Base-by-base conservation (phyloP, 768 basidiomycete genomes). In the Tylopilus rubrobrunneus region DNA sequence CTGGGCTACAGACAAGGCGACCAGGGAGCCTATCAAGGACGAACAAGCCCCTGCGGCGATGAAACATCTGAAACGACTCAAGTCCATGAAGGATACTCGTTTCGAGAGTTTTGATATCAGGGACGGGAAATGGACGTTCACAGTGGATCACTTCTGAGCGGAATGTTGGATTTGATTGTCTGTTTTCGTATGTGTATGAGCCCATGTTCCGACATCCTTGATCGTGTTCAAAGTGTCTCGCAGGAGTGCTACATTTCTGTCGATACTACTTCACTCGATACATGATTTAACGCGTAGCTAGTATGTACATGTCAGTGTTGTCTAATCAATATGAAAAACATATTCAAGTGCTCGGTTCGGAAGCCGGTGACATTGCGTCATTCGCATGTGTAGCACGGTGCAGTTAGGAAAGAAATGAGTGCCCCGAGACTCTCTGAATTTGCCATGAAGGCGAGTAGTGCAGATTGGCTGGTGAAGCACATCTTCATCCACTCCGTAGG, bases 91-190 rank as follows among this genome's bases (percentile, higher is more conserved):
- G 67, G 86, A 88, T 51, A 98, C 95, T 39, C 80, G 80, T 45
- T 98, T 94, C 63, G 85, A 89, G 67, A 73, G 73, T 63, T 98
- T 89, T 69, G 87, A 93, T 53, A 78, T 84, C 50, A 76, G 76
- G 61, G 83, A 85, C 62, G 97, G 97, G 48, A 86, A 81, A 71
- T 98, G 96, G 96, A 87, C 84, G 47, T 98, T 99, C 73, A 84
- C 78, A 29, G 97, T 98, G 57, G 86, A 93, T 66, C 92, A 96
- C 74, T 99, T 98, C 76, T 92, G 71, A 79, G 53, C 28, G 28
- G n/a, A 41, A 17, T 40, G 23, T 15, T 50, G 27, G 45, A 28
- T 34, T 48, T 53, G 21, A 21, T 23, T 11, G 12, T 41, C 40
- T 10, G 39, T n/a, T 28, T 45, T 45, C 34, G 33, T 39, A 15